Base-by-base conservation (phyloP, 2,329 filamentous ascomycete species). In the Fusarium floridanum region DNA sequence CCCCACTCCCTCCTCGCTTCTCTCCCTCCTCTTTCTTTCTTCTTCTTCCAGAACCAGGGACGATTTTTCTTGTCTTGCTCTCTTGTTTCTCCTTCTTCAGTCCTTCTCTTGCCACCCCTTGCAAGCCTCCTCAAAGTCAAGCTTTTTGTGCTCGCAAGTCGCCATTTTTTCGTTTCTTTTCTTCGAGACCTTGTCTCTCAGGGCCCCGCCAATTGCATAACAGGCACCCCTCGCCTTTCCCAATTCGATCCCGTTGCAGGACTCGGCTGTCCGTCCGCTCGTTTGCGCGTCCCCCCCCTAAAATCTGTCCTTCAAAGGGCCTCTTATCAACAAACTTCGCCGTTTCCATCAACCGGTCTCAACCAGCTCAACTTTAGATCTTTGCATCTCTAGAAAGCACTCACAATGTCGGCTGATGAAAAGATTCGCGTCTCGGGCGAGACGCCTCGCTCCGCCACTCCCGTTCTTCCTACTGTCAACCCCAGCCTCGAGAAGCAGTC, bases 371-470 rank as follows among this genome's bases (percentile, higher is more conserved):
- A 64, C 62, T 61, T 55, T 64, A 67, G 64, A 71, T 69, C 75
- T 78, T 77, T 68, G 72, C 70, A 74, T 72, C 76, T 80, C 71
- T 81, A 86, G 29, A 66, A 61, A 82, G 17, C 72, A 93, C 93
- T 91, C 78, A 80, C 37, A 55, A 84, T 84, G 82, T 82, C 82
- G 72, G 79, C 73, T 79, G 93, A 93, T 82, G 94, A 98, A 84
- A 98, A 98, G 86, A 92, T 89, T 78, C 93, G 95, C 82, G 88
- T 91, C 79, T 98, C 95, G 56, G 93, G 93, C 83, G 95, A 98
- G 83, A 87, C 89, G 79, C 86, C 90, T 67, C 90, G 93, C 83
- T 79, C 84, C 63, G 89, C 91, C 74, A 84, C 85, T 85, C 80
- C 90, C 88, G 88, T 95, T 68, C 88, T 98, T 81, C 95, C 95